A percentile compares a stretch with the other conserved stretches of the same genome.
Evolutionary conservation across 1,139 yeast genomes (phyloP).

Genomic region (Yamadazyma spencermartinsiae): DNA sequence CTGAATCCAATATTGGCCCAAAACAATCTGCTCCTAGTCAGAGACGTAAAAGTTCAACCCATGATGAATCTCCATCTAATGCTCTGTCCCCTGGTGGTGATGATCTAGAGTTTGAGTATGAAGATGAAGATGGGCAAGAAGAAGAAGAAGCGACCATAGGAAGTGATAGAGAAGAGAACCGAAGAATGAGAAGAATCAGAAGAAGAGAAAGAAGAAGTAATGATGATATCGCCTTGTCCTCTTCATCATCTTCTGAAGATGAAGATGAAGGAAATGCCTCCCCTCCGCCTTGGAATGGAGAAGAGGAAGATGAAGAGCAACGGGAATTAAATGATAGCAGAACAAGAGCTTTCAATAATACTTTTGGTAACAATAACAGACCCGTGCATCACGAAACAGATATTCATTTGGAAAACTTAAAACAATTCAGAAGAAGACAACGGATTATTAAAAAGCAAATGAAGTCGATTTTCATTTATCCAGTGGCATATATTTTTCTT

Average conservation of each 20-base stretch:
- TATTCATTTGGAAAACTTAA: conserved; percentile 61
- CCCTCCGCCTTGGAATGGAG: not conserved
- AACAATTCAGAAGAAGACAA: conserved; percentile 60
- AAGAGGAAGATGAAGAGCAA: conserved; percentile 7
- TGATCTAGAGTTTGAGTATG: conserved; percentile 1
- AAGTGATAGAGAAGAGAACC: not conserved
- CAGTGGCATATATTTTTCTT: conserved; percentile 72
- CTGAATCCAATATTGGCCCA: conserved; percentile 4
- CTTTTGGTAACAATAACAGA: conserved; percentile 8
- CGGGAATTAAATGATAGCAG: no score
- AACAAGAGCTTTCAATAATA: conserved; percentile 5
- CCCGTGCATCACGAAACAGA: conserved; percentile 25
- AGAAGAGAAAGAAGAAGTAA: not conserved
- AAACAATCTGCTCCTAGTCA: conserved; percentile 2
- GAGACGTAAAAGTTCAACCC: conserved; percentile 2
- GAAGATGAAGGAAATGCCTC: conserved; percentile 8
- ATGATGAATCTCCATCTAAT: conserved; percentile 10
- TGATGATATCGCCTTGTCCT: not conserved
- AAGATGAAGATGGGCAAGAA: conserved; percentile 10
- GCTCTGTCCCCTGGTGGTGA: conserved; percentile 1
- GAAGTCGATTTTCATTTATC: conserved; percentile 79
- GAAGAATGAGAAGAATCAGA: not conserved
- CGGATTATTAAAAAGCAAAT: conserved; percentile 73
- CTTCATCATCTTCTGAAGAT: conserved; percentile 6
- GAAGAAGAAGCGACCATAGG: conserved; percentile 13